phyloP scores from a whole-genome alignment of 345 rosid species.

The Populus davidiana region DNA sequence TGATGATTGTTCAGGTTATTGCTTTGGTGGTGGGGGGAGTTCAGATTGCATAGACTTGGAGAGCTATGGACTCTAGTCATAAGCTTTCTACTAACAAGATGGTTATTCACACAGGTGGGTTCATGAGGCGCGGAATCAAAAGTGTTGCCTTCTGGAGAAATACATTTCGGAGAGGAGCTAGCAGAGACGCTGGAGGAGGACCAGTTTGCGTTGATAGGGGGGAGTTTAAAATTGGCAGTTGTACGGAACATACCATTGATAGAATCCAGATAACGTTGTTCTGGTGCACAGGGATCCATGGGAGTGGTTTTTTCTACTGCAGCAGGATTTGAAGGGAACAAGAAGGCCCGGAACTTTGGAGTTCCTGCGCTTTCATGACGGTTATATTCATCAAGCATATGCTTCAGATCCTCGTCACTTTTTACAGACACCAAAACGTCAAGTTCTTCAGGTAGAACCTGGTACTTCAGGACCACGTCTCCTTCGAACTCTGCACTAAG shows the following conservation, averaged over 20 bases:
- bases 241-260: slow-evolving; percentile 54
- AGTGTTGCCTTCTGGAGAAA: slow-evolving; percentile 48
- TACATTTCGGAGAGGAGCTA: slow-evolving; percentile 56
- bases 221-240: slow-evolving; percentile 18
- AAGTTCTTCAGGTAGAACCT: slow-evolving; percentile 63
- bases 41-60: slow-evolving; percentile 53
- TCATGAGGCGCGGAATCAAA: slow-evolving; percentile 32
- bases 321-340: slow-evolving; percentile 54
- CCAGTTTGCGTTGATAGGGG: slow-evolving; percentile 33
- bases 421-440: slow-evolving; percentile 73
- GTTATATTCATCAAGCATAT: slow-evolving; percentile 70
- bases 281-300: slow-evolving; percentile 40
- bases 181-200: slow-evolving; percentile 52
- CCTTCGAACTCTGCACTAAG: slow-evolving; percentile 49
- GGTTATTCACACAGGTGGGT: slow-evolving; percentile 5
- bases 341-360: slow-evolving; percentile 57
- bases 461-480: slow-evolving; percentile 64
- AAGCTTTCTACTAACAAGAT: slow-evolving; percentile 26
- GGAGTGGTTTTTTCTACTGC: slow-evolving; percentile 29
- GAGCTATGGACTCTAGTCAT: slow-evolving; percentile 73
- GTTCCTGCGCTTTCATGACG: slow-evolving; percentile 51
- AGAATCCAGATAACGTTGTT: slow-evolving; percentile 81
- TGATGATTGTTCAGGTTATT: slow-evolving; percentile 17
- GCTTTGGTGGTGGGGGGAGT: slow-evolving; percentile 16
- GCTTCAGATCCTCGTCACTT: slow-evolving; percentile 71